phyloP scores from a whole-genome alignment of 2,329 filamentous ascomycete species.

The Botrytis squamosa region DNA sequence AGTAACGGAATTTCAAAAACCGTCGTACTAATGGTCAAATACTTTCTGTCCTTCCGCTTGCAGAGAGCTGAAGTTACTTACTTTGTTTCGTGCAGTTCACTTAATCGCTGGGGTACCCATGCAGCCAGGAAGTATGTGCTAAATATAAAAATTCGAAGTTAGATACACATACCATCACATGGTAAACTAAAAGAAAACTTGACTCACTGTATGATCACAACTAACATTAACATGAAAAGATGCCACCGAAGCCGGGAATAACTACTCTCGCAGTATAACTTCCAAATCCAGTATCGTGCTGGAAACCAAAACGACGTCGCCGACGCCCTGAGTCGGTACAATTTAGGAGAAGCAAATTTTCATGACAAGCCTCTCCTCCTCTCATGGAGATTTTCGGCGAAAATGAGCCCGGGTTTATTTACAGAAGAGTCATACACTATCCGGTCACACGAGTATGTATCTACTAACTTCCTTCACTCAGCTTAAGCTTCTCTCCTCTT shows the following conservation, averaged over 20 bases:
- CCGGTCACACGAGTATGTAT: neutral
- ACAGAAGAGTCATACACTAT: neutral
- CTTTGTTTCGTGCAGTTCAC: neutral
- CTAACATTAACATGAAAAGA: too few species aligned
- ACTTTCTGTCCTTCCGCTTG: neutral
- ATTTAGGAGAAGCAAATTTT: too few species aligned
- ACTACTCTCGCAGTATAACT: too few species aligned
- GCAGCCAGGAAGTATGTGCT: too few species aligned
- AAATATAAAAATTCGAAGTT: neutral
- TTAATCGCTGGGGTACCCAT: too few species aligned
- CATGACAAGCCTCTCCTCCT: too few species aligned
- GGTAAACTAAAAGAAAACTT: neutral
- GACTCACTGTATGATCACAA: too few species aligned
- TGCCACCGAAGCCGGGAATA: too few species aligned
- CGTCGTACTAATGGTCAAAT: neutral
- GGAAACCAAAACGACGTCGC: too few species aligned
- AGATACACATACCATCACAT: neutral
- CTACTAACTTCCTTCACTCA: neutral
- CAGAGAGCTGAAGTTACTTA: neutral
- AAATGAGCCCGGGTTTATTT: neutral
- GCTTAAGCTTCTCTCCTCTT: neutral
- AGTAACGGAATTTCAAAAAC: neutral
- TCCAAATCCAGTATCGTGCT: too few species aligned
- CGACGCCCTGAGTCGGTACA: too few species aligned
- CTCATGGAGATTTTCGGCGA: too few species aligned